A percentile compares a stretch with the other conserved stretches of the same genome.
Evolutionary conservation across 352 stramenopile genomes (phyloP).

Genomic region (Pythium phragmiticola): DNA sequence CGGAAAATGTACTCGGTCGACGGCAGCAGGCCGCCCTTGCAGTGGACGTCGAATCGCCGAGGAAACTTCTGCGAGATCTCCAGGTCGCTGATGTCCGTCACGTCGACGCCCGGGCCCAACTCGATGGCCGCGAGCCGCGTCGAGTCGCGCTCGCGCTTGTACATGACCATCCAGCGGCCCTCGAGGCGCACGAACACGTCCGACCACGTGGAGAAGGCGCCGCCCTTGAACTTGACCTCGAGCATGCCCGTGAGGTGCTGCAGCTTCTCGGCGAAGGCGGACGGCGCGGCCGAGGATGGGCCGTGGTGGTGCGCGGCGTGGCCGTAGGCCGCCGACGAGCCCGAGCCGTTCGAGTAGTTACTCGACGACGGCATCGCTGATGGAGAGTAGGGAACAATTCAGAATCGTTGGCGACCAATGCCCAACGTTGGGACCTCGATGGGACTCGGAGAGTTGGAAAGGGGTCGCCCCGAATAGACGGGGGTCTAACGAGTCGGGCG

Average conservation of each 20-base stretch:
- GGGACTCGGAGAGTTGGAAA: too few relatives aligned
- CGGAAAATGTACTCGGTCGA: slow-evolving; percentile 75
- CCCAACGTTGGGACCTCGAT: neutral
- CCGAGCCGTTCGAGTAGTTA: slow-evolving; percentile 11
- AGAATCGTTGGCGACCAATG: neutral
- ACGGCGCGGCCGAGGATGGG: neutral
- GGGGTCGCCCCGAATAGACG: neutral
- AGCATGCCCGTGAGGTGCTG: slow-evolving; percentile 53
- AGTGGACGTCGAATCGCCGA: slow-evolving; percentile 69
- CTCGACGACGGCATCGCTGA: neutral
- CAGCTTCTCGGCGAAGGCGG: slow-evolving; percentile 27
- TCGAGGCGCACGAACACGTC: slow-evolving; percentile 64
- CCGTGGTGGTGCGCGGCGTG: neutral
- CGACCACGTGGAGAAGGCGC: slow-evolving; percentile 65
- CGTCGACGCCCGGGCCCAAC: slow-evolving; percentile 57
- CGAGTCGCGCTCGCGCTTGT: slow-evolving; percentile 64
- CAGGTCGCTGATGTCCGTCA: slow-evolving; percentile 59
- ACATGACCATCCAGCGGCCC: slow-evolving; percentile 68
- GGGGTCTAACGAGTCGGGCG: too few relatives aligned
- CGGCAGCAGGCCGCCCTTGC: slow-evolving; percentile 65
- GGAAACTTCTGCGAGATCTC: slow-evolving; percentile 73
- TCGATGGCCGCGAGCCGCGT: slow-evolving; percentile 63
- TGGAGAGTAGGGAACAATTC: neutral
- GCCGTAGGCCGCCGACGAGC: neutral
- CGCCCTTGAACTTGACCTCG: slow-evolving; percentile 69